Conservation (phyloP, 345 rosid genomes). For the Adansonia digitata region DNA sequence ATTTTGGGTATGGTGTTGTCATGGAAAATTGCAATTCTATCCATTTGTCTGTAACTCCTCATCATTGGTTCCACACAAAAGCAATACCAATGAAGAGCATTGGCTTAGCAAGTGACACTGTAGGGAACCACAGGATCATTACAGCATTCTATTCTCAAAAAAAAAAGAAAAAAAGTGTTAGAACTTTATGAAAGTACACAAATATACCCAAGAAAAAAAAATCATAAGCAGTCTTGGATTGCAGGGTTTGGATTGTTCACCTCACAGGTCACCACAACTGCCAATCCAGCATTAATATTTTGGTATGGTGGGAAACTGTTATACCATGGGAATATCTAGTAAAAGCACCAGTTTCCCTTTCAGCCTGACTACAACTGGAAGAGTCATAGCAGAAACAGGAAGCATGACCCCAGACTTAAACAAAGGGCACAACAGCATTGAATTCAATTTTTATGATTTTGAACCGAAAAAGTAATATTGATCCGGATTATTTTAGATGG, state of each 20-base stretch:
- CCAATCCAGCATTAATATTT: conserved; percentile 15
- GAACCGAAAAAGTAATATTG: conserved; percentile 25
- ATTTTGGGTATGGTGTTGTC: conserved; percentile 19
- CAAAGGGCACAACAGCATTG: conserved; percentile 26
- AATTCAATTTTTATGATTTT: conserved; percentile 20
- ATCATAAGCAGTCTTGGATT: conserved; percentile 27
- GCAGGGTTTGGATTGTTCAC: conserved; percentile 28
- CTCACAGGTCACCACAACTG: conserved; percentile 21
- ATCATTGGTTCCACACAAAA: conserved; percentile 24
- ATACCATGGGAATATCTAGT: background rate
- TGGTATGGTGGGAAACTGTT: conserved; percentile 37
- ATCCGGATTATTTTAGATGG: conserved; percentile 24
- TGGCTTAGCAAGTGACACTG: conserved; percentile 33
- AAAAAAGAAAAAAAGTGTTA: conserved; percentile 25
- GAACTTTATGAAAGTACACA: conserved; percentile 16
- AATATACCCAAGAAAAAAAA: conserved; percentile 21
- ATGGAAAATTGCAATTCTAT: conserved; percentile 27
- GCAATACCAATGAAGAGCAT: conserved; percentile 24
- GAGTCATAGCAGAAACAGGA: conserved; percentile 32
- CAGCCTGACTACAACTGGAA: conserved; percentile 27
- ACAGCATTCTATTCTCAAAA: conserved; percentile 30
- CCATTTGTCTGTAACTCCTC: conserved; percentile 25
- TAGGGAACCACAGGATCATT: conserved; percentile 29
- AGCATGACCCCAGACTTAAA: conserved; percentile 34
- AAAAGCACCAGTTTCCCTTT: conserved; percentile 28